Evolutionary conservation across 352 stramenopile genomes (phyloP).

Genomic region (Phytopythium aichiense): DNA sequence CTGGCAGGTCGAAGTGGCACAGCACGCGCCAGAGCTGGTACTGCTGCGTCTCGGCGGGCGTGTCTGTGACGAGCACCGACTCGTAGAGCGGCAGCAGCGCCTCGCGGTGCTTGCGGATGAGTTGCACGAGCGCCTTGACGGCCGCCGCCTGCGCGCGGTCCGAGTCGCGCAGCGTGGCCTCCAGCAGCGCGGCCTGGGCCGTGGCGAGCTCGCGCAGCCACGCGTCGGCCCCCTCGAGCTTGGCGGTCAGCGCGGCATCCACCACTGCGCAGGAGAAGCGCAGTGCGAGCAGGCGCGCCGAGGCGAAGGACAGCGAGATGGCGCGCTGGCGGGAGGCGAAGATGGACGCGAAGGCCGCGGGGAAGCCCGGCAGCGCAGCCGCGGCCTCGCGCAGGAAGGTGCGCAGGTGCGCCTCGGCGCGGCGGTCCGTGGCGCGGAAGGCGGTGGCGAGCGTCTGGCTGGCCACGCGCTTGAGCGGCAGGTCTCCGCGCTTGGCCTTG

Average conservation of each 20-base stretch:
- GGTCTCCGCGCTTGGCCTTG: conserved; percentile 50
- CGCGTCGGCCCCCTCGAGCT: conserved; percentile 9
- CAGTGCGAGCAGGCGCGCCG: conserved; percentile 48
- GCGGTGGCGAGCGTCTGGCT: conserved; percentile 52
- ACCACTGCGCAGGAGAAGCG: conserved; percentile 57
- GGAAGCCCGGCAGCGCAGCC: conserved; percentile 34
- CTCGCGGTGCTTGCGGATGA: conserved; percentile 39
- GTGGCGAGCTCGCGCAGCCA: conserved; percentile 50
- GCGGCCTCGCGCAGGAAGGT: conserved; percentile 36
- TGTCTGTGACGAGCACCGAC: conserved; percentile 14
- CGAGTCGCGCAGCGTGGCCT: conserved; percentile 47
- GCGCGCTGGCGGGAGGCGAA: conserved; percentile 29
- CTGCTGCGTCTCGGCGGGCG: conserved; percentile 34
- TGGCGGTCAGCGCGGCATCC: conserved; percentile 20
- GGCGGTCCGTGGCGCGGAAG: conserved; percentile 52
- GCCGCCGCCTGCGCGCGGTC: conserved; percentile 38
- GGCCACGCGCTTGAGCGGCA: conserved; percentile 62
- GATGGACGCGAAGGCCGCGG: conserved; percentile 44
- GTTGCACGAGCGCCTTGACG: conserved; percentile 33
- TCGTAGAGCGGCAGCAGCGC: conserved; percentile 41
- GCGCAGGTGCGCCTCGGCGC: conserved; percentile 50
- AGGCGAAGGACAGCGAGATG: conserved; percentile 49
- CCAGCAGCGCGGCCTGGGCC: conserved; percentile 48
- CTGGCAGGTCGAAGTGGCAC: conserved; percentile 22
- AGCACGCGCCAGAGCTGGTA: conserved; percentile 66